Evolutionary conservation across 371 early-diverging fungal genomes (phyloP), one percentile per base, ranked within the genome.

Genomic region (Nematocida ironsii): DNA sequence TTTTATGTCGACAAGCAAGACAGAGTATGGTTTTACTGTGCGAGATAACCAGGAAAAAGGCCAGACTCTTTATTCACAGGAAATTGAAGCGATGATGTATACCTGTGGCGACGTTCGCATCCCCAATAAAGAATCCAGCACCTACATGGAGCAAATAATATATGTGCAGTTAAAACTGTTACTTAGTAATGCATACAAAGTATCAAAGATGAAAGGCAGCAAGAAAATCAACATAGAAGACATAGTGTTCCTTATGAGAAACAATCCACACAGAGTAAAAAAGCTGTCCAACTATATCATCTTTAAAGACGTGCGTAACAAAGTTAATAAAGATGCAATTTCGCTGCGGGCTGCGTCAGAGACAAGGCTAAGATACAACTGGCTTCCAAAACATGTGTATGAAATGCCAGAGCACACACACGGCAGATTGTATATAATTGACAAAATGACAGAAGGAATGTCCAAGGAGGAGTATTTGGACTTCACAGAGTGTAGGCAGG

Each of bases 381-480:
- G 72, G 82, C 74, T 72, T 0, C 61, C 72, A 9, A 62, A 56
- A 40, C 56, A 76, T 40, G 45, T 52, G n/a, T 73, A 83, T 60
- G 52, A 66, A 7, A 67, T 39, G n/a, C n/a, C 23, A 50, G 71
- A 81, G 5, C 20, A 64, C 6, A 70, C 52, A 52, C 80, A 73
- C 11, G 75, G 55, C 45, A 68, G 78, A 48, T 55, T 80, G 33
- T 39, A 23, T 47, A 88, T 87, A 89, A 90, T 64, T 94, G 96
- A 97, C 82, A 91, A 92, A 72, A 89, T 94, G 4, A 97, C 98
- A 9, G 88, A 90, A 40, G 91, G 90, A 7, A 97, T 97, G 98
- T 93, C 94, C 40, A 90, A 93, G 80, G 95, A 95, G 47, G 95
- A 97, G 88, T 97, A 97, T 85, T 93, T 95, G 20, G 92, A 94